Evolutionary conservation across 129 eudicot species (phyloP), one percentile per base, ranked within the genome.

Genomic region (Solidago caesia): DNA sequence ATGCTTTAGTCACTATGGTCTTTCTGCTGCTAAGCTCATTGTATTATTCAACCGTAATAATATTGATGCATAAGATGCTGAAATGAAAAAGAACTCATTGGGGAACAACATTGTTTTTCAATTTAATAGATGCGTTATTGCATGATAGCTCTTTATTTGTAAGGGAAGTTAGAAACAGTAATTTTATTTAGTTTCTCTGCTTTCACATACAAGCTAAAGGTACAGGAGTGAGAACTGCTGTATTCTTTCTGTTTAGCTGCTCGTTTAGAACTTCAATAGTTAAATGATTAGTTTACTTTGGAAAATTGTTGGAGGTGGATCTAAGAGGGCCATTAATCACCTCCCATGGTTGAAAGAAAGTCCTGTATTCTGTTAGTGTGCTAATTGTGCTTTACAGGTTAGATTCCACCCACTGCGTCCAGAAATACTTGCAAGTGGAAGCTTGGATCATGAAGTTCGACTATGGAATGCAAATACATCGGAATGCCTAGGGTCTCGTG

Each of bases 391-490:
- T 80, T 62, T 85, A 58, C 93, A 94, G 99, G 99, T 94, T 68
- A 84, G 99, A 77, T 94, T 94, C 75, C 99, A 94, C 78, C 99
- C 99, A 6, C 72, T 91, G 69, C 85, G 74, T 78, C 89, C 96
- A 59, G 96, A 91, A 67, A 81, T 91, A 60, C 90, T 94, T 57
- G 99, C 97, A 15, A 94, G 99, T 78, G 99, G 99, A 78, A 94
- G 99, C 70, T 82, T 94, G 83, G 99, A 94, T 83, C 96, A 94
- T 82, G 99, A 94, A 84, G 99, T 91, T 85, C 93, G 94, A 15
- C 68, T 94, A 49, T 94, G 99, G 99, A 86, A 94, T 85, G 99
- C 99, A 72, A 89, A 85, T 71, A 91, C 96, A 53, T 91, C 96
- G 4, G 96, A 88, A 81, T 94, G 99, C 81, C 85, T 94, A 70